These are phyloP conservation scores for Oryza officinalis DNA, from an alignment of 176 grass and related monocot genomes.

Conservation along the genomic window DNA sequence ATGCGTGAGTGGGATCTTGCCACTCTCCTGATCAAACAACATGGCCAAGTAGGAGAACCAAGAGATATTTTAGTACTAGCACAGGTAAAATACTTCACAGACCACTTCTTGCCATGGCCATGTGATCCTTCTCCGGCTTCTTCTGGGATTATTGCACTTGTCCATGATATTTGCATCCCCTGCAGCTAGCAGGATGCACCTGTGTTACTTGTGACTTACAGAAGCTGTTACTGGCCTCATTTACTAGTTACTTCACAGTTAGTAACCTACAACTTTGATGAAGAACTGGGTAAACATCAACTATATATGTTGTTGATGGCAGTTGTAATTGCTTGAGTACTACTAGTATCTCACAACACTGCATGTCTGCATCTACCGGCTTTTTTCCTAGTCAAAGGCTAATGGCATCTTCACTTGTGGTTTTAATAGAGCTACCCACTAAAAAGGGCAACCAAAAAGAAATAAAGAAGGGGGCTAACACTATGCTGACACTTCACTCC, in stretches of 20 bases:
- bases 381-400: constrained; percentile 43
- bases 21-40: not conserved
- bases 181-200: not conserved
- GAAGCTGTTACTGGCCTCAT: not conserved
- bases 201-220: not conserved
- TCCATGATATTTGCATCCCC: not conserved
- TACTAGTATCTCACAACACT: constrained; percentile 12
- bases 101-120: not conserved
- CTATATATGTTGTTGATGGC: not conserved
- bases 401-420: constrained; percentile 47
- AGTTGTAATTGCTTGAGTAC: not conserved
- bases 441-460: constrained; percentile 45
- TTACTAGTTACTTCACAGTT: not conserved
- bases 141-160: not conserved
- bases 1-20: not conserved
- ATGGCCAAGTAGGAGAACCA: not conserved
- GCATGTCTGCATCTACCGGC: not conserved
- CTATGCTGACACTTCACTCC: constrained; percentile 65
- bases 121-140: not conserved
- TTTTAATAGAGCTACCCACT: constrained; percentile 55
- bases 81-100: not conserved
- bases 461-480: constrained; percentile 53
- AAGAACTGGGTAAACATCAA: not conserved
- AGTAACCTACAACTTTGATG: not conserved
- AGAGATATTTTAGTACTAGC: not conserved